These are phyloP conservation scores for Plantago major DNA, from an alignment of 257 asterid species.

Conservation along the genomic window DNA sequence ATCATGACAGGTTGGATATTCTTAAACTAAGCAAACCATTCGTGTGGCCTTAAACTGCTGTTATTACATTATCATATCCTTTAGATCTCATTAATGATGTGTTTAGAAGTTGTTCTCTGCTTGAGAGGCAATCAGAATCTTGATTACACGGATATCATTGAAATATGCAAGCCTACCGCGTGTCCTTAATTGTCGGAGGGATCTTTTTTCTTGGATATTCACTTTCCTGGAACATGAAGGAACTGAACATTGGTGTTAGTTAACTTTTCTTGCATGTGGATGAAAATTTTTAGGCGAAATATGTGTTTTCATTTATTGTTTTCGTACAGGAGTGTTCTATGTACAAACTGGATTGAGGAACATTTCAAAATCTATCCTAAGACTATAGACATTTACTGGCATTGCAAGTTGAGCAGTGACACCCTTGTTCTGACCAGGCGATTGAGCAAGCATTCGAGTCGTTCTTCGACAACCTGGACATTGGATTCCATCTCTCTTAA, in stretches of 20 bases:
- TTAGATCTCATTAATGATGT: conserved; percentile 7
- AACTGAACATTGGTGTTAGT: background rate
- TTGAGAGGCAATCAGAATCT: conserved; percentile 6
- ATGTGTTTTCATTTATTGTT: background rate
- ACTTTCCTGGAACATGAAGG: conserved; percentile 4
- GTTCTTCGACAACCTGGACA: conserved; percentile 27
- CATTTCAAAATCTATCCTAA: background rate
- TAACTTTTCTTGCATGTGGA: background rate
- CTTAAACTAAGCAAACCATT: conserved; percentile 15
- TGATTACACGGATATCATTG: background rate
- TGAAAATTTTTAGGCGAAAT: background rate
- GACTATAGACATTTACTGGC: conserved; percentile 16
- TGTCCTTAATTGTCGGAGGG: conserved; percentile 1
- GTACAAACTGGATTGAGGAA: background rate
- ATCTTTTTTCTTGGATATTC: background rate
- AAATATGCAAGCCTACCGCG: conserved; percentile 7
- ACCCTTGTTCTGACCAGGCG: conserved; percentile 37
- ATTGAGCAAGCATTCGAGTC: conserved; percentile 29
- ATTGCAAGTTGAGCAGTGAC: conserved; percentile 35
- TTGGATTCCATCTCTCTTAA: conserved; percentile 24
- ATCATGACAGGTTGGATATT: conserved; percentile 22
- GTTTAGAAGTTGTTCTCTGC: conserved; percentile 5
- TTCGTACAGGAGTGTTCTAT: background rate
- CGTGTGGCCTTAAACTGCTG: conserved; percentile 21
- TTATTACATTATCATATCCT: background rate